These are phyloP conservation scores for Lycium barbarum DNA, from an alignment of 257 asterid species.

Conservation along the genomic window DNA sequence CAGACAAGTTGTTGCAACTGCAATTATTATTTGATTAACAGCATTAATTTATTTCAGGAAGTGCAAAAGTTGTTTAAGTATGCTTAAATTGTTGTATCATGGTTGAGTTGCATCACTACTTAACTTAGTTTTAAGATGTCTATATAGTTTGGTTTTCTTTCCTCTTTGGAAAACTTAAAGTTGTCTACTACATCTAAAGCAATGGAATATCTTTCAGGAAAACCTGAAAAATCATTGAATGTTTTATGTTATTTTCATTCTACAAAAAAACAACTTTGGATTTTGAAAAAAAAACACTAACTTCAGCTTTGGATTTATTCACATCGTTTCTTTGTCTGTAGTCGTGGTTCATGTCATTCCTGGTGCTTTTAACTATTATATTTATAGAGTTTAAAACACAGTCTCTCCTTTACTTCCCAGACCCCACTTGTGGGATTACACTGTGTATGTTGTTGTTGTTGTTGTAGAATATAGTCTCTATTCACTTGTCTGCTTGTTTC, in stretches of 20 bases:
- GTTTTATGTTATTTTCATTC: background rate
- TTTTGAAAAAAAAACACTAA: background rate
- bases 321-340: background rate
- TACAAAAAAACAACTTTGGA: background rate
- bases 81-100: background rate
- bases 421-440: too few species aligned
- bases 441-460: too few species aligned
- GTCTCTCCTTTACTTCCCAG: too few species aligned
- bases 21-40: background rate
- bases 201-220: background rate
- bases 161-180: background rate
- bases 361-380: slow-evolving; percentile 10
- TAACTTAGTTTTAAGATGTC: background rate
- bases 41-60: background rate
- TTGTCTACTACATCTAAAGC: background rate
- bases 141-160: background rate
- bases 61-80: background rate
- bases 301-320: background rate
- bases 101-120: background rate
- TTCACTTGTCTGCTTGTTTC: background rate
- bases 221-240: background rate
- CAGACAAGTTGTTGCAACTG: background rate
- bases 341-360: background rate
- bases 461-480: too few species aligned
- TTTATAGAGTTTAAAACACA: background rate